Evolutionary conservation across 2,329 filamentous ascomycete species (phyloP).

Genomic region (Fusarium sp.): DNA sequence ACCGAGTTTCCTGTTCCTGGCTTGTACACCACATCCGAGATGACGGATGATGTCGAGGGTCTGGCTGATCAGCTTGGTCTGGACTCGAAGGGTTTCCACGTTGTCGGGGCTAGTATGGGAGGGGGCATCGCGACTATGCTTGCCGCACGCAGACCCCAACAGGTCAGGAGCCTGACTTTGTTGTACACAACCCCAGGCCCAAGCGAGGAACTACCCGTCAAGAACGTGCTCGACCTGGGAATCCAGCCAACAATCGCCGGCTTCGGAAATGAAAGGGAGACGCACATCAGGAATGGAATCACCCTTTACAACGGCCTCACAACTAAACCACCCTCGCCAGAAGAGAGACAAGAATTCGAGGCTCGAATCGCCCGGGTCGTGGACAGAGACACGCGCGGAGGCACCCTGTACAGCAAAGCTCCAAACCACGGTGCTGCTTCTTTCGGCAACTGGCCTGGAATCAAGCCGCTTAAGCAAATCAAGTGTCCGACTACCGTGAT

Average conservation of each 20-base stretch:
- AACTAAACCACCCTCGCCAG: conserved; percentile 15
- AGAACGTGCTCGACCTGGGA: background rate
- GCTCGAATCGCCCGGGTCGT: background rate
- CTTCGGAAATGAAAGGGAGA: conserved; percentile 2
- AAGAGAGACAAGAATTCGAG: conserved; percentile 13
- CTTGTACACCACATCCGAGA: conserved; percentile 44
- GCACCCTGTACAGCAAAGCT: conserved; percentile 44
- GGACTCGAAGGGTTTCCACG: conserved; percentile 31
- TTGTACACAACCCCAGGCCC: conserved; percentile 41
- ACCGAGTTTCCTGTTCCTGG: conserved; percentile 40
- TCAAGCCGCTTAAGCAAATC: conserved; percentile 37
- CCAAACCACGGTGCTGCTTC: conserved; percentile 45
- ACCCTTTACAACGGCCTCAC: conserved; percentile 15
- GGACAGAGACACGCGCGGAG: conserved; percentile 34
- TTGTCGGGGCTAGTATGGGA: conserved; percentile 46
- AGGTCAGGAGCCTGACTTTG: conserved; percentile 41
- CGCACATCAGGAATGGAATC: conserved; percentile 3
- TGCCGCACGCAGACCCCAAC: conserved; percentile 29
- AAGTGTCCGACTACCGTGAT: conserved; percentile 46
- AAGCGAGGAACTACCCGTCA: conserved; percentile 23
- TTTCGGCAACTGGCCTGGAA: conserved; percentile 40
- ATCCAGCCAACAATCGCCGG: background rate
- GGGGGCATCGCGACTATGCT: conserved; percentile 42
- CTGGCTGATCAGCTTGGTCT: conserved; percentile 44
- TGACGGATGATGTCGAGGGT: conserved; percentile 46